A percentile compares a stretch with the other conserved stretches of the same genome.
Conservation (phyloP, 169 alveolate genomes). For the Perkinsus chesapeaki region DNA sequence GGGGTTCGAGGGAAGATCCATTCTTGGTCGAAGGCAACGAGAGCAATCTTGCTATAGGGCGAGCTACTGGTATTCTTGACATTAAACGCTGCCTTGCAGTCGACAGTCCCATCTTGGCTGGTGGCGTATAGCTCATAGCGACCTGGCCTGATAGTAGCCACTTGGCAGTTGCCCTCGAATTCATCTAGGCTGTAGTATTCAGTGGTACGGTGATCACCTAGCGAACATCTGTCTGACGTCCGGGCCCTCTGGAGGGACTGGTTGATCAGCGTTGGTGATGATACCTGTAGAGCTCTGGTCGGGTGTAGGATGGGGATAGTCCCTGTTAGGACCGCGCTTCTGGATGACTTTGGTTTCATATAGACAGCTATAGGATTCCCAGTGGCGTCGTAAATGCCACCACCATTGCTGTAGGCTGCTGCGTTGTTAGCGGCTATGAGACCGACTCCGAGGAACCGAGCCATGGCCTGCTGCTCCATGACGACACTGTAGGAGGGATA, state of each 20-base stretch:
- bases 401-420: background rate
- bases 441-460: background rate
- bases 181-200: background rate
- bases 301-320: background rate
- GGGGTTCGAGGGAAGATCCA: background rate
- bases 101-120: background rate
- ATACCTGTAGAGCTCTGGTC: background rate
- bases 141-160: background rate
- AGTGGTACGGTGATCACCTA: background rate
- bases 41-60: background rate
- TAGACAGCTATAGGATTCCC: background rate
- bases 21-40: background rate
- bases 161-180: background rate
- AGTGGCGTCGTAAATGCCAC: background rate
- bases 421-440: background rate
- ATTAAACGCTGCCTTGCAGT: background rate
- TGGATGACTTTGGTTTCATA: background rate
- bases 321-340: background rate
- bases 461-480: constrained; percentile 1
- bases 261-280: background rate
- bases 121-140: background rate
- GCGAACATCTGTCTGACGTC: background rate
- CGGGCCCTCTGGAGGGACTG: background rate
- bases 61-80: background rate
- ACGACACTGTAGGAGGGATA: background rate